Evolutionary conservation across 768 basidiomycete species (phyloP).

Genomic region (Phaffia australis): DNA sequence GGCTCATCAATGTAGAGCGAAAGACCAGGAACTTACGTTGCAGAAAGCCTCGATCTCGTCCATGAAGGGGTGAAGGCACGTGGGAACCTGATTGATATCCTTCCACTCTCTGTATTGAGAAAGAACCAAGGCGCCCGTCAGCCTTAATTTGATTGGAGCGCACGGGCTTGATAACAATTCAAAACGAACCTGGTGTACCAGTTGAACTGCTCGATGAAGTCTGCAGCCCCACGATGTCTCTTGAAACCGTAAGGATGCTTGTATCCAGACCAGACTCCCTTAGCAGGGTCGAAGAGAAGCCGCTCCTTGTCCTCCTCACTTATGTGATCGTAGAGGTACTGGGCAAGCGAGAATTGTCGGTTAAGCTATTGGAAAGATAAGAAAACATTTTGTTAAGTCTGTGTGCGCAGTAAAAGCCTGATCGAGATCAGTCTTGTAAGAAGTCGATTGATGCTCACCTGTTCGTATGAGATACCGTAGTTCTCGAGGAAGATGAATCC

Average conservation of each 20-base stretch:
- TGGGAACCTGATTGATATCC: not conserved
- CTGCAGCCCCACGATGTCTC: constrained; percentile 25
- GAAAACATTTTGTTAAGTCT: not conserved
- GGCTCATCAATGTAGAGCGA: not conserved
- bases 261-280: constrained; percentile 30
- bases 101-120: constrained; percentile 1
- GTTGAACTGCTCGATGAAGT: constrained; percentile 27
- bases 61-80: constrained; percentile 16
- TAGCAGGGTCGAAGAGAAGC: constrained; percentile 29
- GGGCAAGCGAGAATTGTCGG: constrained; percentile 30
- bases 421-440: not conserved
- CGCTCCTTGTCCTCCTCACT: constrained; percentile 29
- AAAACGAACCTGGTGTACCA: constrained; percentile 1
- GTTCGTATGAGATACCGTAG: constrained; percentile 29
- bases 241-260: constrained; percentile 32
- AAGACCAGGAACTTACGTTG: not conserved
- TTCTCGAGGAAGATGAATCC: constrained; percentile 32
- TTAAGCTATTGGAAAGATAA: constrained; percentile 25
- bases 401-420: not conserved
- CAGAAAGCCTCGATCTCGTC: constrained; percentile 19
- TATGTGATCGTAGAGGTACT: constrained; percentile 29
- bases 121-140: not conserved
- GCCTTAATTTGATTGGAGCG: too few species aligned
- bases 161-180: too few species aligned
- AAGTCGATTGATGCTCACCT: constrained; percentile 16